Conservation (phyloP, 1,284 basidiomycete genomes). For the Trichosporon inkin region DNA sequence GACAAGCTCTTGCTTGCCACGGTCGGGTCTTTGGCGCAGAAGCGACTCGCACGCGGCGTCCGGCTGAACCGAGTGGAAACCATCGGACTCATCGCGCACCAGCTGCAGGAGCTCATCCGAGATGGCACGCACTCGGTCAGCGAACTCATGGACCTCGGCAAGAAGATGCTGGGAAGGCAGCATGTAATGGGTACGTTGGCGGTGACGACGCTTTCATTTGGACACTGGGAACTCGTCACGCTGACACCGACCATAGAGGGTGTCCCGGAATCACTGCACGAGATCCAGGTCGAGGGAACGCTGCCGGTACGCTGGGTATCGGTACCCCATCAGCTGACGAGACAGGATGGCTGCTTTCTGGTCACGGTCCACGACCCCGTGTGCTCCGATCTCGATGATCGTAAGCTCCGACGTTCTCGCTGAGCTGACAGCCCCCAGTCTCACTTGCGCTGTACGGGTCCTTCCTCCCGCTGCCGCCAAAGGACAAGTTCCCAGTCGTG, state of each 20-base stretch:
- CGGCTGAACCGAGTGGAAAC: slow-evolving; percentile 83
- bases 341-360: slow-evolving; percentile 63
- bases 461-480: slow-evolving; percentile 75
- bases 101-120: slow-evolving; percentile 90
- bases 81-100: slow-evolving; percentile 80
- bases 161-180: slow-evolving; percentile 76
- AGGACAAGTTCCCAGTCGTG: slow-evolving; percentile 61
- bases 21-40: slow-evolving; percentile 84
- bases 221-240: neutral
- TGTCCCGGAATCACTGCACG: slow-evolving; percentile 56
- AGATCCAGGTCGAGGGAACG: slow-evolving; percentile 90
- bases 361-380: slow-evolving; percentile 94
- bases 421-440: slow-evolving; percentile 46
- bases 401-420: slow-evolving; percentile 27
- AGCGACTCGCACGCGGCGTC: slow-evolving; percentile 85
- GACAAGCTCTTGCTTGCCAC: slow-evolving; percentile 55
- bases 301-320: slow-evolving; percentile 62
- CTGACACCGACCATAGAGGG: slow-evolving; percentile 27
- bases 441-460: slow-evolving; percentile 82
- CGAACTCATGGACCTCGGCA: slow-evolving; percentile 87
- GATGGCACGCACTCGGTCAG: slow-evolving; percentile 86
- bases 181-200: slow-evolving; percentile 65
- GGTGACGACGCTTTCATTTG: neutral
- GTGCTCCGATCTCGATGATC: slow-evolving; percentile 72
- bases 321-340: neutral